Percentiles rank a stretch among this genome's conserved stretches.
These are phyloP conservation scores for Didymellaceae sp. DNA, from an alignment of 2,329 filamentous ascomycete genomes.

Conservation along the genomic window DNA sequence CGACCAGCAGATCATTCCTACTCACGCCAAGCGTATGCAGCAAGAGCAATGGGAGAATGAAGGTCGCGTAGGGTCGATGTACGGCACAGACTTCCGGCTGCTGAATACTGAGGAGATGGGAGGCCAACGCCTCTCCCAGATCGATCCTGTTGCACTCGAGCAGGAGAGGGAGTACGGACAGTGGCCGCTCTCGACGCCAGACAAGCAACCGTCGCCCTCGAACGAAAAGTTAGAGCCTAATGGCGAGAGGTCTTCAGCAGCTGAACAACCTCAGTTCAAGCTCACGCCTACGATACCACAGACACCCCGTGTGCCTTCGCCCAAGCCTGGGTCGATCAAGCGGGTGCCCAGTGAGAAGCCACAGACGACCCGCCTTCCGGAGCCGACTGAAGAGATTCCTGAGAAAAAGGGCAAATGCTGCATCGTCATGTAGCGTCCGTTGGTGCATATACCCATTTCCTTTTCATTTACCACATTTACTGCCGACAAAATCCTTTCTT, in stretches of 20 bases:
- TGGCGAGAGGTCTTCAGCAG: conserved; percentile 37
- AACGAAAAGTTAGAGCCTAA: conserved; percentile 33
- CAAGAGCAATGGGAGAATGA: conserved; percentile 96
- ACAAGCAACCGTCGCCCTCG: conserved; percentile 31
- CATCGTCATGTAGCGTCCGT: conserved; percentile 69
- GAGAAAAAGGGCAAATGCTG: conserved; percentile 73
- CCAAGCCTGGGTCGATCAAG: conserved; percentile 30
- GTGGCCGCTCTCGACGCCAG: conserved; percentile 46
- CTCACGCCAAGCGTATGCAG: conserved; percentile 86
- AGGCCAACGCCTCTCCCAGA: conserved; percentile 42
- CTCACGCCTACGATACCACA: conserved; percentile 55
- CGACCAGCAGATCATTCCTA: conserved; percentile 93
- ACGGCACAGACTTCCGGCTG: conserved; percentile 86
- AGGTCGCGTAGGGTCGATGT: conserved; percentile 82
- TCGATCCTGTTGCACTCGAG: conserved; percentile 38
- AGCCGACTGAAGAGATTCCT: conserved; percentile 62
- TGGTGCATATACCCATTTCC: conserved; percentile 38
- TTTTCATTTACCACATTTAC: conserved; percentile 27
- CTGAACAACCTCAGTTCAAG: conserved; percentile 55
- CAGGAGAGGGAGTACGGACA: conserved; percentile 35
- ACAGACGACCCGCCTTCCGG: conserved; percentile 58
- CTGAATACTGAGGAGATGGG: conserved; percentile 69
- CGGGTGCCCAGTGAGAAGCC: conserved; percentile 42
- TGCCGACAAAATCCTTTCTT: conserved; percentile 33
- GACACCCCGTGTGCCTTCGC: conserved; percentile 38